These are phyloP conservation scores for Leishmania martiniquensis DNA, from an alignment of 208 protist species.

Conservation along the genomic window DNA sequence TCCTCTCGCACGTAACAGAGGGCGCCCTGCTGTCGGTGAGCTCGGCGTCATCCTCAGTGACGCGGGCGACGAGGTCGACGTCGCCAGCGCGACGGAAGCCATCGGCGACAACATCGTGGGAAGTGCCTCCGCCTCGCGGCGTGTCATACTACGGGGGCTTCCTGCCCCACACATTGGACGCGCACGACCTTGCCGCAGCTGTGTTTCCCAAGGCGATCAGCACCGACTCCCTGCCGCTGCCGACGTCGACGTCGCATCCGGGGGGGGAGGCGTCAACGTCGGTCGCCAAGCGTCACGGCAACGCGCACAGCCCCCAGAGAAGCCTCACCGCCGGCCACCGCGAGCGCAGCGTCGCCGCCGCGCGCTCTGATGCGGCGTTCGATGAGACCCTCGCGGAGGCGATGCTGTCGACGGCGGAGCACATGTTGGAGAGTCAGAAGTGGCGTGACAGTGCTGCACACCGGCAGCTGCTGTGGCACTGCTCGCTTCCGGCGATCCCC, in stretches of 20 bases:
- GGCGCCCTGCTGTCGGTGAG: background rate
- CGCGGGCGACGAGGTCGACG: background rate
- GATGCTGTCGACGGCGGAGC: constrained; percentile 44
- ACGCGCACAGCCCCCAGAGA: background rate
- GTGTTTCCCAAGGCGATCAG: background rate
- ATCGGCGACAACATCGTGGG: background rate
- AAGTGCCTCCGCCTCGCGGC: background rate
- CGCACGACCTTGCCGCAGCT: constrained; percentile 5
- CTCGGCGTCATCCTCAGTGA: background rate
- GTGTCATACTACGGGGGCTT: constrained; percentile 36
- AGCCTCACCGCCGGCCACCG: background rate
- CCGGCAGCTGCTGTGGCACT: background rate
- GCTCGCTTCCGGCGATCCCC: background rate
- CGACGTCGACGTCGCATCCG: background rate
- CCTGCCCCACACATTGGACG: constrained; percentile 15
- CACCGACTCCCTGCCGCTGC: background rate
- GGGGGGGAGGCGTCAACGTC: background rate
- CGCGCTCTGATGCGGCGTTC: constrained; percentile 14
- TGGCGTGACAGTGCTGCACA: constrained; percentile 5
- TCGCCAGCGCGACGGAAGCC: background rate
- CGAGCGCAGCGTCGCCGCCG: background rate
- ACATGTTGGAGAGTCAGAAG: constrained; percentile 25
- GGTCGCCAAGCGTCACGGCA: too few species aligned
- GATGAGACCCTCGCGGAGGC: constrained; percentile 40
- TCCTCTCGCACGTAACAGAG: background rate